Evolutionary conservation across 106 monocot species (phyloP), one percentile per base, ranked within the genome.

Genomic region (Posidonia australis): DNA sequence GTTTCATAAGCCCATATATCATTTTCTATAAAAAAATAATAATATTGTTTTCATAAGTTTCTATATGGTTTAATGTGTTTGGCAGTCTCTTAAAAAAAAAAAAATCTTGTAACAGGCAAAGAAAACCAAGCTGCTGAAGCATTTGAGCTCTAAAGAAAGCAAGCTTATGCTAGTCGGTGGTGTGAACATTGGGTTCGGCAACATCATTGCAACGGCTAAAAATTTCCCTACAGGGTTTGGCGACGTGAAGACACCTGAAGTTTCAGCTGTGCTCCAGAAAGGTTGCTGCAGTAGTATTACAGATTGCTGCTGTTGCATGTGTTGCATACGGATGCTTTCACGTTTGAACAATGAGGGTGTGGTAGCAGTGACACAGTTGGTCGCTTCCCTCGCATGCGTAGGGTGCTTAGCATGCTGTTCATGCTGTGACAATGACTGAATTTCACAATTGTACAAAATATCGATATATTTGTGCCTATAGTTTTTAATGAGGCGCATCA

Each of bases 271-370:
- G 10, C 52, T 80, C 65, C 32, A 64, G 43, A 82, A 82, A 17
- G 67, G 84, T 28, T 87, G 96, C 76, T 90, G 90, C 65, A 65
- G 66, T 67, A 51, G 70, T 4, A 9, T 84, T 0, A 68, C 72
- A 4, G 80, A 87, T 70, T 85, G 80, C 48, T 83, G 71, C 72
- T 98, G 96, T 48, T 85, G 90, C 70, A 74, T 71, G 66, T 98
- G 85, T 77, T 80, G 55, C 76, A 83, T 98, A 76, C 21, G 56
- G 5, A 10, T 26, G 0, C 90, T 86, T 68, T 74, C 70, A 18
- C 72, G 71, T 43, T n/a, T 98, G 65, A 98, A 80, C 31, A 84
- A 98, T 59, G 78, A 81, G 59, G 81, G 67, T 36, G 66, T 66
- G 51, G 77, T 85, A 47, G 68, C 52, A 9, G 13, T 76, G 36